phyloP scores from a whole-genome alignment of 2,329 filamentous ascomycete species.

The Calcarisporium arbuscula region DNA sequence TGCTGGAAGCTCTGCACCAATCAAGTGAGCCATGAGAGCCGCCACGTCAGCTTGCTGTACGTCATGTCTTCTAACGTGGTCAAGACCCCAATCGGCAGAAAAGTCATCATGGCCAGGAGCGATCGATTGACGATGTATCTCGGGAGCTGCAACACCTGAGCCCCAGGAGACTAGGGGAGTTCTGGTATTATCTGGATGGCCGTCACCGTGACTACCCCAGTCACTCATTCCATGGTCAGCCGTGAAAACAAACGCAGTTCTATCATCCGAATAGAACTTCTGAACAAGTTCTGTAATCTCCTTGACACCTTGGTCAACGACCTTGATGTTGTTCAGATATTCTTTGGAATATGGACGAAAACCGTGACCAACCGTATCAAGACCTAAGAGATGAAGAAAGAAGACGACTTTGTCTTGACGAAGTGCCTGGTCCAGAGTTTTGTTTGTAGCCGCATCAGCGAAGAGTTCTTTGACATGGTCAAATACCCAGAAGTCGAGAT shows the following conservation, averaged over 20 bases:
- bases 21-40: slow-evolving; percentile 89
- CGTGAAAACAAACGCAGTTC: slow-evolving; percentile 94
- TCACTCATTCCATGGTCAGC: slow-evolving; percentile 99
- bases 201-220: slow-evolving; percentile 97
- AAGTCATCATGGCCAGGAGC: slow-evolving; percentile 86
- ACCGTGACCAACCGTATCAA: slow-evolving; percentile 84
- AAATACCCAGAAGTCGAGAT: slow-evolving; percentile 92
- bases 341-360: slow-evolving; percentile 91
- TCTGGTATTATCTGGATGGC: slow-evolving; percentile 92
- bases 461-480: slow-evolving; percentile 88
- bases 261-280: slow-evolving; percentile 74
- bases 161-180: slow-evolving; percentile 93
- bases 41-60: slow-evolving; percentile 92
- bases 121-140: slow-evolving; percentile 43
- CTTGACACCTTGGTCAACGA: slow-evolving; percentile 85
- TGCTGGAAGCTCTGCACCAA: slow-evolving; percentile 82
- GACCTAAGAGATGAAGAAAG: slow-evolving; percentile 85
- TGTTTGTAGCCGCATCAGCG: slow-evolving; percentile 68
- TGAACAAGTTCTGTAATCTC: slow-evolving; percentile 78
- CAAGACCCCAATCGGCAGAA: slow-evolving; percentile 81
- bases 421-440: slow-evolving; percentile 64
- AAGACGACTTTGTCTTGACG: slow-evolving; percentile 86
- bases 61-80: slow-evolving; percentile 78
- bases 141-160: slow-evolving; percentile 76
- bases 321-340: slow-evolving; percentile 88